These are phyloP conservation scores for Globisporangium splendens DNA, from an alignment of 352 stramenopile genomes.

Conservation along the genomic window DNA sequence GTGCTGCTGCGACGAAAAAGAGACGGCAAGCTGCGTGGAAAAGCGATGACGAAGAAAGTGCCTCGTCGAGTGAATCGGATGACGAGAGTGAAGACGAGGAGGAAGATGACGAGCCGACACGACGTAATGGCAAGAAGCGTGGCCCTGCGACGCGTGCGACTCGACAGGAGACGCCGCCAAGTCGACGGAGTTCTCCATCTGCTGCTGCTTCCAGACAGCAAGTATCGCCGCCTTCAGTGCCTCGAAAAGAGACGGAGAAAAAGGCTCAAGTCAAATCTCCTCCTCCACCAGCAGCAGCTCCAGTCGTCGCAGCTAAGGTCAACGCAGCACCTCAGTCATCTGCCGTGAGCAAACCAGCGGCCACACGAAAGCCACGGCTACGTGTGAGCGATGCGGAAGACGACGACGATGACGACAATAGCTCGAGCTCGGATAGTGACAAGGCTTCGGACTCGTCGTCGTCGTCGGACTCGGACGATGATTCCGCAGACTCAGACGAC, in stretches of 20 bases:
- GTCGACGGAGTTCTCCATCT: constrained; percentile 7
- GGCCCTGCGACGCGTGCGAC: neutral
- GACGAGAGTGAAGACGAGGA: constrained; percentile 5
- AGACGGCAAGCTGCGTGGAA: constrained; percentile 7
- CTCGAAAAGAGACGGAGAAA: neutral
- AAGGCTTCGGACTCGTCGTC: constrained; percentile 35
- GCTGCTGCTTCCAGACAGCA: neutral
- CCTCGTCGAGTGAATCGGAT: constrained; percentile 1
- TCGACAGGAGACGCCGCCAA: neutral
- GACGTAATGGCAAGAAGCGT: constrained; percentile 4
- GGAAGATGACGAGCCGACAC: constrained; percentile 1
- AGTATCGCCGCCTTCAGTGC: neutral
- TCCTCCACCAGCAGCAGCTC: constrained; percentile 24
- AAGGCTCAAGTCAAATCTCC: constrained; percentile 18
- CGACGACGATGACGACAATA: constrained; percentile 19
- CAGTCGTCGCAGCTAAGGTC: neutral
- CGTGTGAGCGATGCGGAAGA: constrained; percentile 30
- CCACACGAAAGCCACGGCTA: constrained; percentile 23
- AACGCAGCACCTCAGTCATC: neutral
- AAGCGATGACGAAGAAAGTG: constrained; percentile 15
- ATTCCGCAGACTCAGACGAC: constrained; percentile 13
- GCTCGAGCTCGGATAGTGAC: constrained; percentile 60
- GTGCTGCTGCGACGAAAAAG: neutral
- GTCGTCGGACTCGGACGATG: constrained; percentile 31
- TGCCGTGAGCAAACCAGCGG: neutral